Percentiles rank a stretch among this genome's conserved stretches.
phyloP scores from a whole-genome alignment of 1,284 basidiomycete genomes.

The Cutaneotrichosporon spelunceum region DNA sequence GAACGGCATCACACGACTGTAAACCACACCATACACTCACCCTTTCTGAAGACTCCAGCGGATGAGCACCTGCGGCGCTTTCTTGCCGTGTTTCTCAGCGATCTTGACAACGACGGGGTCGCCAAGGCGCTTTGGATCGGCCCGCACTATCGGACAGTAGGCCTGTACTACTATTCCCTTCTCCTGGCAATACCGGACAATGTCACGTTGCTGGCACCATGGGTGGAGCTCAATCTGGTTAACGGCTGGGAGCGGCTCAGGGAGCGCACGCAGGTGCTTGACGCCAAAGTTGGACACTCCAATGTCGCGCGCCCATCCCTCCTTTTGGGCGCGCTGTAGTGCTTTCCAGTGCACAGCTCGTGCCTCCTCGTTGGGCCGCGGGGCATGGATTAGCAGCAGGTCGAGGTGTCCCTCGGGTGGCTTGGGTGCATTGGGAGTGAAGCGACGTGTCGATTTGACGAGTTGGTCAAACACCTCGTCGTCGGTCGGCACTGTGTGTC shows the following conservation, averaged over 20 bases:
- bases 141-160: constrained; percentile 69
- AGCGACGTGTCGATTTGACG: constrained; percentile 25
- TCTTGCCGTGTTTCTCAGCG: constrained; percentile 62
- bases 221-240: constrained; percentile 75
- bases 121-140: constrained; percentile 55
- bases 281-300: constrained; percentile 76
- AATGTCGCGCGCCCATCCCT: constrained; percentile 66
- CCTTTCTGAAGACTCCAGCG: constrained; percentile 80
- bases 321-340: constrained; percentile 51
- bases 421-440: constrained; percentile 15
- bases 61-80: constrained; percentile 69
- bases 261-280: constrained; percentile 74
- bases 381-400: constrained; percentile 67
- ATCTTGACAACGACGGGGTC: constrained; percentile 58
- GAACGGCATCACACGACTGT: too few species aligned
- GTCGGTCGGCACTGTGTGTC: constrained; percentile 53
- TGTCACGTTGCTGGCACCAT: constrained; percentile 73
- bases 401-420: constrained; percentile 59
- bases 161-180: constrained; percentile 72
- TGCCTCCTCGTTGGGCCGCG: constrained; percentile 33
- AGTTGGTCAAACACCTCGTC: constrained; percentile 50
- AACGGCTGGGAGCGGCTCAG: constrained; percentile 64
- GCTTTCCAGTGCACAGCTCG: constrained; percentile 41
- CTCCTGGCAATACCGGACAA: constrained; percentile 69
- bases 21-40: constrained; percentile 51